These are phyloP conservation scores for Strobilomyces echinocephalus DNA, from an alignment of 768 basidiomycete species.

Conservation along the genomic window DNA sequence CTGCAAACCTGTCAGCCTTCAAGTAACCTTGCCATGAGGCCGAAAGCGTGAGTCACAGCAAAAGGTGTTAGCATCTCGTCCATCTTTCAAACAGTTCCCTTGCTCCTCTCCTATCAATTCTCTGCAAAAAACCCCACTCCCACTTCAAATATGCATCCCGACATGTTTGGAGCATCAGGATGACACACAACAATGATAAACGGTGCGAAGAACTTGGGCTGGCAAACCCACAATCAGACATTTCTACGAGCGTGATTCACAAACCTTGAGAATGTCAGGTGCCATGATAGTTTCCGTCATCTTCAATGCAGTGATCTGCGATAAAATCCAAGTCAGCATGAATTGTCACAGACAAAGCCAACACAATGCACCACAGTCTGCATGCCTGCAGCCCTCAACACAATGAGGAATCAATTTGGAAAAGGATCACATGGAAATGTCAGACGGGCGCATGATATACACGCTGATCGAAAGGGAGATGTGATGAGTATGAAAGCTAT, in stretches of 20 bases:
- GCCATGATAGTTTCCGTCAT: slow-evolving; percentile 98
- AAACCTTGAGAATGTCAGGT: slow-evolving; percentile 72
- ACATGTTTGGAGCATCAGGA: slow-evolving; percentile 74
- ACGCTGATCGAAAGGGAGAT: too few relatives aligned
- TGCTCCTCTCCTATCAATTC: slow-evolving; percentile 88
- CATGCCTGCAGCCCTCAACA: too few relatives aligned
- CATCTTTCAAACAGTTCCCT: slow-evolving; percentile 84
- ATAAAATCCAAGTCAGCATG: neutral
- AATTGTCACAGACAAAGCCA: neutral
- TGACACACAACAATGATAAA: slow-evolving; percentile 86
- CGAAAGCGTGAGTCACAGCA: slow-evolving; percentile 51
- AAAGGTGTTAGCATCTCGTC: slow-evolving; percentile 91
- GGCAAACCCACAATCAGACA: neutral
- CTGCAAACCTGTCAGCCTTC: slow-evolving; percentile 32
- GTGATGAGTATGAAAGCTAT: too few relatives aligned
- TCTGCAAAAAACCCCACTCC: slow-evolving; percentile 92
- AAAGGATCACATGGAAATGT: too few relatives aligned
- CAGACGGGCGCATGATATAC: too few relatives aligned
- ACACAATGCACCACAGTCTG: slow-evolving; percentile 50
- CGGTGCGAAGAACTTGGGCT: slow-evolving; percentile 89
- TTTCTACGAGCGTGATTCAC: neutral
- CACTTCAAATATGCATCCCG: slow-evolving; percentile 83
- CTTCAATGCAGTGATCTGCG: slow-evolving; percentile 80
- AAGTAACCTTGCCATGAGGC: neutral
- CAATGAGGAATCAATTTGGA: too few relatives aligned